Percentiles rank a stretch among this genome's conserved stretches.
Conservation (phyloP, 495 filamentous ascomycete species). For the Daldinia grandis region DNA sequence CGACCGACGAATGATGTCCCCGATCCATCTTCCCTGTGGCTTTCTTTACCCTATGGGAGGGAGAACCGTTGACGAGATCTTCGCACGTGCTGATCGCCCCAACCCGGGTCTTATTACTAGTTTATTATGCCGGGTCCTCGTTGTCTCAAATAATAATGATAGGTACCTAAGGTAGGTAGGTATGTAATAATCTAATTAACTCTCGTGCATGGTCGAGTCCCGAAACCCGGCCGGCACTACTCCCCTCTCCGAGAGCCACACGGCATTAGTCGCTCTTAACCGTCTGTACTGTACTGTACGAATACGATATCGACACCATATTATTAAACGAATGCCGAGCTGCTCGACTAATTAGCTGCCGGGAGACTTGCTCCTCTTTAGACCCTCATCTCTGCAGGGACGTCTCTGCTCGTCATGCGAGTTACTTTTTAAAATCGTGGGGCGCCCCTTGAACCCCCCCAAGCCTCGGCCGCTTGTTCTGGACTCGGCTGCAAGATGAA, state of each 20-base stretch:
- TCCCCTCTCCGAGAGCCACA: constrained; percentile 20
- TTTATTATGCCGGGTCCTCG: constrained; percentile 39
- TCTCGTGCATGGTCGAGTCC: constrained; percentile 30
- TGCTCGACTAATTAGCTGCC: constrained; percentile 24
- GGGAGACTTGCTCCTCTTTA: not conserved
- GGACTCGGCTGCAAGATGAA: constrained; percentile 44
- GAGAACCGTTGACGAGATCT: constrained; percentile 42
- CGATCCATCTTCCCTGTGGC: constrained; percentile 23
- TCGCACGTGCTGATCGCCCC: constrained; percentile 43
- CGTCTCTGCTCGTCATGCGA: constrained; percentile 30
- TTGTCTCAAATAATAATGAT: constrained; percentile 24
- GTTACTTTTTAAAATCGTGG: constrained; percentile 37
- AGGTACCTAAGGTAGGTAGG: too few relatives aligned
- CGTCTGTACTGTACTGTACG: constrained; percentile 21
- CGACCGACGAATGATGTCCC: constrained; percentile 31
- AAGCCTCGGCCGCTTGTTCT: constrained; percentile 35
- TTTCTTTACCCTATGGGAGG: constrained; percentile 23
- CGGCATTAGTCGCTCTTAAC: constrained; percentile 19
- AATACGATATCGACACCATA: constrained; percentile 23
- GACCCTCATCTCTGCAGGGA: constrained; percentile 3
- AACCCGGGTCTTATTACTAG: constrained; percentile 40
- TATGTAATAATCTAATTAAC: not conserved
- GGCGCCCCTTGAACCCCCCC: constrained; percentile 40
- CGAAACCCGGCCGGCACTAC: constrained; percentile 41
- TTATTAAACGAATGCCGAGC: constrained; percentile 23